Conservation (phyloP, 768 basidiomycete genomes). For the Boletus reticuloceps region DNA sequence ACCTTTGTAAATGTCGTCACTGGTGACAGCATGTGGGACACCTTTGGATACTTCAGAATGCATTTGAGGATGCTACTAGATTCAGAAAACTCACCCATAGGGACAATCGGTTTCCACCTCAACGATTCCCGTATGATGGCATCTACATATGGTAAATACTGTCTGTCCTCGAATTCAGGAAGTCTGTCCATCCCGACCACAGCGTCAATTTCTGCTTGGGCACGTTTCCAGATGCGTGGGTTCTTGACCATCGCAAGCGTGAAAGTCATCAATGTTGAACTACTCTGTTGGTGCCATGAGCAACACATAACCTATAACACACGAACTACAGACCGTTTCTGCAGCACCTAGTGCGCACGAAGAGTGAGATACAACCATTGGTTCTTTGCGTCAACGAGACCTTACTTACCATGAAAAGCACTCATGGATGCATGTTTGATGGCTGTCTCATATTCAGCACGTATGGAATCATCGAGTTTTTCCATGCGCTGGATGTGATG, state of each 20-base stretch:
- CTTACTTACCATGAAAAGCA: neutral
- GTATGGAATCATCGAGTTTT: neutral
- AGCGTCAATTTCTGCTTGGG: conserved; percentile 1
- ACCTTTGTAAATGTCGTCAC: conserved; percentile 1
- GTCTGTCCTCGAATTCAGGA: conserved; percentile 6
- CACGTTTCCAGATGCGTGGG: conserved; percentile 2
- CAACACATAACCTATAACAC: neutral
- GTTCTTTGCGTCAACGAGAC: neutral
- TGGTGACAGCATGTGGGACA: neutral
- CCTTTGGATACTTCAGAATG: neutral
- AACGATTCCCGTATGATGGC: neutral
- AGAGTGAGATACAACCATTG: neutral
- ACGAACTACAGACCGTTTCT: neutral
- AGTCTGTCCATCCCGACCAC: neutral
- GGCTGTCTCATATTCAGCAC: neutral
- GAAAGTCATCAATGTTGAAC: neutral
- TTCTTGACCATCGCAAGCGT: conserved; percentile 11
- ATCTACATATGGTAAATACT: conserved; percentile 1
- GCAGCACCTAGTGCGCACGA: neutral
- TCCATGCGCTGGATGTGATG: neutral
- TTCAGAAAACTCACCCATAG: neutral
- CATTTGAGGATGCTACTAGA: neutral
- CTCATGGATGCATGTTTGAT: neutral
- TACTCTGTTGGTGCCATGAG: neutral
- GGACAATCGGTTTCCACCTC: conserved; percentile 4